phyloP scores from a whole-genome alignment of 2,329 filamentous ascomycete species.

The Phialocephala sp. region DNA sequence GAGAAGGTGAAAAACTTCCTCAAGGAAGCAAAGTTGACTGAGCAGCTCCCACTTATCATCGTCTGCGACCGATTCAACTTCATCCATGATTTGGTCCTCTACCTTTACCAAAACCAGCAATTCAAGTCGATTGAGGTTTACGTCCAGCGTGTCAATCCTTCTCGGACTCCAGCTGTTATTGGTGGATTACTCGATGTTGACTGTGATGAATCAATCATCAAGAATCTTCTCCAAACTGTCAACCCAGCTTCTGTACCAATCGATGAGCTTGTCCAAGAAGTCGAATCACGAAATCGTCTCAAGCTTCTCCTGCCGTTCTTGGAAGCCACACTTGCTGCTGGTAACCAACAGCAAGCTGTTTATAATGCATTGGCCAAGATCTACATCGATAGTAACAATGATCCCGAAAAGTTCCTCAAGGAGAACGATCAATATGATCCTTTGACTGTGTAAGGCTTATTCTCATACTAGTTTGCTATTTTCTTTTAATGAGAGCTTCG shows the following conservation, averaged over 20 bases:
- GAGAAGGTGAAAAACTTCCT: background rate
- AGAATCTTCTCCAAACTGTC: constrained; percentile 84
- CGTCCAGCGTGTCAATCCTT: constrained; percentile 94
- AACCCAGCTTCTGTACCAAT: constrained; percentile 87
- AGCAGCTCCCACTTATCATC: constrained; percentile 96
- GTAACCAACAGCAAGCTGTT: constrained; percentile 95
- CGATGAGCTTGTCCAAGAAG: constrained; percentile 89
- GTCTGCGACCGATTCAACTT: constrained; percentile 99
- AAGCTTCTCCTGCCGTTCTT: constrained; percentile 97
- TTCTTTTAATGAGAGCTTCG: too few relatives aligned
- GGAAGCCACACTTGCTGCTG: constrained; percentile 84
- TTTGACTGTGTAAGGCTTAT: constrained; percentile 61
- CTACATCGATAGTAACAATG: constrained; percentile 98
- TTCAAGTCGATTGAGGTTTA: constrained; percentile 99
- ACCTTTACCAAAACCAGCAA: constrained; percentile 98
- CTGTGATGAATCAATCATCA: constrained; percentile 96
- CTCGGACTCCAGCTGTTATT: constrained; percentile 88
- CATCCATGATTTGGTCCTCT: constrained; percentile 93
- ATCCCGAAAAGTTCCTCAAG: constrained; percentile 95
- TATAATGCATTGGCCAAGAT: constrained; percentile 99
- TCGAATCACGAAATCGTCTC: constrained; percentile 93
- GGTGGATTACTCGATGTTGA: constrained; percentile 95
- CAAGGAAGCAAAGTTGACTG: constrained; percentile 85
- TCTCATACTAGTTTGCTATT: too few relatives aligned
- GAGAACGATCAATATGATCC: constrained; percentile 98